These are phyloP conservation scores for Penicillium sp. DNA, from an alignment of 2,329 filamentous ascomycete species.

Conservation along the genomic window DNA sequence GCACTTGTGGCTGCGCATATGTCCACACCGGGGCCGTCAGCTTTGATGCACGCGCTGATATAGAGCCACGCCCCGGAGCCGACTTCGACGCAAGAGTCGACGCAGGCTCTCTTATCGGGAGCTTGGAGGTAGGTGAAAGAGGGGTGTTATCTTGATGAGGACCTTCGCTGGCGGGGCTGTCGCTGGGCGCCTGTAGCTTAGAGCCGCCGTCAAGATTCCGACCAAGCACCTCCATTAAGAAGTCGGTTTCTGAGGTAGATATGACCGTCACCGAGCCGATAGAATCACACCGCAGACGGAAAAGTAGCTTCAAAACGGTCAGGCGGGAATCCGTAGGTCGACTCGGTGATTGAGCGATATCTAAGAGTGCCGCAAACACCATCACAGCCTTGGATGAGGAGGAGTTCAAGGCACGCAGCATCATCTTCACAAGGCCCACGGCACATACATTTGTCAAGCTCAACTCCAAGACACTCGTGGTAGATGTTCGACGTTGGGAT, in stretches of 20 bases:
- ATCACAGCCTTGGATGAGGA: constrained; percentile 62
- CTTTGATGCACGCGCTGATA: constrained; percentile 35
- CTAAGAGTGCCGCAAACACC: constrained; percentile 61
- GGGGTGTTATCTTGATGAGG: constrained; percentile 39
- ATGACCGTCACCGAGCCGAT: constrained; percentile 71
- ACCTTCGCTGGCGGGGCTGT: constrained; percentile 40
- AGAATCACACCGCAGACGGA: constrained; percentile 78
- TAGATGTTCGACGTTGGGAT: constrained; percentile 32
- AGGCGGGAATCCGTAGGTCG: constrained; percentile 67
- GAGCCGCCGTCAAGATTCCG: constrained; percentile 56
- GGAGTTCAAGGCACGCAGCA: constrained; percentile 66
- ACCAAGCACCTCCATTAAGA: constrained; percentile 67
- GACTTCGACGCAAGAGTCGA: constrained; percentile 31
- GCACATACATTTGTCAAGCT: constrained; percentile 61
- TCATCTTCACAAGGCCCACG: constrained; percentile 68
- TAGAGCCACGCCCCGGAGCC: constrained; percentile 30
- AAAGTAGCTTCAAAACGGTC: constrained; percentile 71
- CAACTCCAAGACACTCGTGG: constrained; percentile 29
- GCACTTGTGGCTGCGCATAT: constrained; percentile 51
- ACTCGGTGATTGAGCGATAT: constrained; percentile 57
- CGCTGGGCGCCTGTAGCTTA: constrained; percentile 40
- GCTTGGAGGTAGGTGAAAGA: constrained; percentile 28
- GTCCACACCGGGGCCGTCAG: constrained; percentile 53
- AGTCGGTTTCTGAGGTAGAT: constrained; percentile 65
- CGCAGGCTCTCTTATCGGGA: constrained; percentile 32